Base-by-base conservation (phyloP, 805 yeast species). In the Kodamaea fukazawae region DNA sequence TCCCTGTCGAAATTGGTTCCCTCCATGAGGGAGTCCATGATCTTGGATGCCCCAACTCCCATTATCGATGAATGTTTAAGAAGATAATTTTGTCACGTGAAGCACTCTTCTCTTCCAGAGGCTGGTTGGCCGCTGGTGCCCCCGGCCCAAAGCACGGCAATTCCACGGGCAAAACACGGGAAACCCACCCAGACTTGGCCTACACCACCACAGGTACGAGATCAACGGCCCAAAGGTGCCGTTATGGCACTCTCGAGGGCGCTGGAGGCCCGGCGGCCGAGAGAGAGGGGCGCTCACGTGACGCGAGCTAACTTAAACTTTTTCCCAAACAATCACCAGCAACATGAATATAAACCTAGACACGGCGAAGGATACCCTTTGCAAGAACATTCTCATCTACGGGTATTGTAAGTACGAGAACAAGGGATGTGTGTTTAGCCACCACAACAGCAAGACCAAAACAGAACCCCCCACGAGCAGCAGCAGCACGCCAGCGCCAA, bases 401-500 rank as follows among this genome's bases (percentile, higher is more conserved):
- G 96, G 96, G 3, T 86, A 75, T 53, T 88, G 96, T 68, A 86
- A 86, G 58, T 87, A 76, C 63, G 89, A 86, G 51, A 83, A 84
- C 49, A 87, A 86, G 53, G 96, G 96, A 8, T 88, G 96, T 57
- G 83, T 82, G 2, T 88, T 86, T 56, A 79, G 78, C 36, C 95
- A 86, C 58, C 23, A 20, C 23, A 83, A 76, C 43, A 62, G 57
- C 29, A 68, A 64, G 34, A 18, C 18, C 14, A 32, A 32, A 7
- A 33, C 13, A 5, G 31, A 15, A 20, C 12, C 16, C 5, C 23
- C 23, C 23, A 20, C 23, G 23, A 20, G 29, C 40, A 12, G 20
- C 17, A 9, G 9, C 32, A 12, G 17, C 14, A 17, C 34, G 8
- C 9, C 12, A n/a, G 28, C 27, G 30, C 15, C 36, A 14, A 13